A percentile compares a stretch with the other conserved stretches of the same genome.
Evolutionary conservation across 163 green algal genomes (phyloP).

Genomic region (Chlorella variabilis): DNA sequence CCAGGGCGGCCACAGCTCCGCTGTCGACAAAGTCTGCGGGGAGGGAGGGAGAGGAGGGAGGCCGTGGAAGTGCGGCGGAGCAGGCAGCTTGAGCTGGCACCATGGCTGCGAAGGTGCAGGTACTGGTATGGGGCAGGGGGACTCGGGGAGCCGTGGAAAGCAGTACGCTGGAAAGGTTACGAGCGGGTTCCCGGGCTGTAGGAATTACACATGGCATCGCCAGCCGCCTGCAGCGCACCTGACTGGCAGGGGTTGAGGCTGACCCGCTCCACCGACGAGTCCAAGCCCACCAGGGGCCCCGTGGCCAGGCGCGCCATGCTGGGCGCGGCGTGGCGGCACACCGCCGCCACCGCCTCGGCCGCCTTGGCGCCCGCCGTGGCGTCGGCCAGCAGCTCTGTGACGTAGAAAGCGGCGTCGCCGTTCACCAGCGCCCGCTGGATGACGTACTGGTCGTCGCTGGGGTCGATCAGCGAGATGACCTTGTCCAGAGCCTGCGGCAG

Average conservation of each 20-base stretch:
- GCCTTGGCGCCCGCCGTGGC: conserved; percentile 4
- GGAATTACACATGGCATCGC: too few species aligned
- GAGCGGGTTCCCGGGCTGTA: too few species aligned
- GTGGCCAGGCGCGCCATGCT: conserved; percentile 20
- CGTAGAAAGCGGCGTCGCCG: conserved; percentile 29
- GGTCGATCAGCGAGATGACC: conserved; percentile 16
- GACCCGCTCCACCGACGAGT: conserved; percentile 12
- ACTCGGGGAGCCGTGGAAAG: too few species aligned
- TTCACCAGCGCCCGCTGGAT: conserved; percentile 23
- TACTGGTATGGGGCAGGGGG: too few species aligned
- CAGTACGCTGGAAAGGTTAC: too few species aligned
- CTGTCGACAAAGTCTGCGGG: conserved; percentile 28
- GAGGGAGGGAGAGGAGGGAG: not conserved
- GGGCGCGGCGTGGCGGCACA: conserved; percentile 29
- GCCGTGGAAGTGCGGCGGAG: not conserved
- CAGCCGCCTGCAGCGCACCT: too few species aligned
- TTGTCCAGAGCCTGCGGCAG: conserved; percentile 28
- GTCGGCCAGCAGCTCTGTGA: conserved; percentile 39
- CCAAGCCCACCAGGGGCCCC: conserved; percentile 22
- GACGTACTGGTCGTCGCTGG: conserved; percentile 22
- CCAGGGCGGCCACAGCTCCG: conserved; percentile 27
- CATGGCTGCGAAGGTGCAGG: too few species aligned
- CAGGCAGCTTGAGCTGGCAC: too few species aligned
- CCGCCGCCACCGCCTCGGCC: conserved; percentile 25
- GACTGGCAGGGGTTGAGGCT: conserved; percentile 43